Evolutionary conservation across 352 stramenopile species (phyloP).

Genomic region (Pythium phragmitis): DNA sequence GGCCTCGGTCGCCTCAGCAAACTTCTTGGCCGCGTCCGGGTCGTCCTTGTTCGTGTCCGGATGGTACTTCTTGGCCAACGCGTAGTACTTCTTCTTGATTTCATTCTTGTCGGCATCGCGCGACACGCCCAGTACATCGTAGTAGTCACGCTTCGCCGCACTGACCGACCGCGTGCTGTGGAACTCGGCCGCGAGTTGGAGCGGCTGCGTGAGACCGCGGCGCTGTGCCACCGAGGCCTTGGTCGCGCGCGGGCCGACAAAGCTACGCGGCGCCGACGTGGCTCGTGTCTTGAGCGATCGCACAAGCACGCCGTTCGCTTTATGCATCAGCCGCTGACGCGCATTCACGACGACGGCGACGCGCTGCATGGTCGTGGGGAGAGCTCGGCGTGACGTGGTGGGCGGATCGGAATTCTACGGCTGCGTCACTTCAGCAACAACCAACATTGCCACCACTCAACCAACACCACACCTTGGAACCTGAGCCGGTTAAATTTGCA

Average conservation of each 20-base stretch:
- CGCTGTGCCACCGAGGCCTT: conserved; percentile 1
- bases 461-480: conserved; percentile 8
- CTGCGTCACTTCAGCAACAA: conserved; percentile 24
- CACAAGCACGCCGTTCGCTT: conserved; percentile 18
- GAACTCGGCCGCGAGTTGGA: conserved; percentile 37
- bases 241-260: not conserved
- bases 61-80: conserved; percentile 97
- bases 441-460: conserved; percentile 27
- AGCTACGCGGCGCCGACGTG: not conserved
- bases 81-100: conserved; percentile 98
- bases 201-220: not conserved
- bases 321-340: conserved; percentile 22
- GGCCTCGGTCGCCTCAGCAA: conserved; percentile 91
- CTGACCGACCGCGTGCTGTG: conserved; percentile 61
- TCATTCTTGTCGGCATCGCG: conserved; percentile 90
- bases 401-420: conserved; percentile 25
- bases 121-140: conserved; percentile 93
- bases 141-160: conserved; percentile 93
- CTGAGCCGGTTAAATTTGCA: not conserved
- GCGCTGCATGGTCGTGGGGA: conserved; percentile 17
- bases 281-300: conserved; percentile 24
- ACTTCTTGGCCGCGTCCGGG: conserved; percentile 89
- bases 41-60: conserved; percentile 97
- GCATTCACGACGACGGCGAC: conserved; percentile 15
- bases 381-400: not conserved